Percentiles rank a stretch among this genome's conserved stretches.
Conservation (phyloP, 768 basidiomycete genomes). For the Chalciporus chontae region DNA sequence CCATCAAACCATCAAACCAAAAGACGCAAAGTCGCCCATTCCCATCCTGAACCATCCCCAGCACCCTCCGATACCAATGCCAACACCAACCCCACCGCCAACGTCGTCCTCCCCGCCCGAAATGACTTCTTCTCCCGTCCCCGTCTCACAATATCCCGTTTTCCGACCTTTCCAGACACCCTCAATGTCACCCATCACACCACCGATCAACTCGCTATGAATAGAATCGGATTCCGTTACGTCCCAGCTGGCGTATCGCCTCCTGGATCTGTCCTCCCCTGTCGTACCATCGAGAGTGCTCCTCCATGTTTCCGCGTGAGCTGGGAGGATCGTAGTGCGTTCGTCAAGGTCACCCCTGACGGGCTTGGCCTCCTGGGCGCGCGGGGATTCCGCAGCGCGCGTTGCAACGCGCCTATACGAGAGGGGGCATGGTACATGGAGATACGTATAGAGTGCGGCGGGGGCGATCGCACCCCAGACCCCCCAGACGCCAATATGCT, state of each 20-base stretch:
- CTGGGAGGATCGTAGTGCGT: constrained; percentile 89
- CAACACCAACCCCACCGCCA: constrained; percentile 32
- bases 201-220: constrained; percentile 69
- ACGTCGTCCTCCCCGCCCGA: constrained; percentile 57
- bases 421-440: constrained; percentile 96
- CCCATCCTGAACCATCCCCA: constrained; percentile 44
- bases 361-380: constrained; percentile 74
- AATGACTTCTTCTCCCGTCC: constrained; percentile 69
- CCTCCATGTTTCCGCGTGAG: constrained; percentile 70
- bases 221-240: constrained; percentile 78
- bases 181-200: constrained; percentile 51
- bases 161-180: constrained; percentile 63
- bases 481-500: constrained; percentile 43
- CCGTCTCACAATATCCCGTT: constrained; percentile 70
- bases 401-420: constrained; percentile 85
- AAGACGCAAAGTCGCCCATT: constrained; percentile 55
- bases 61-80: constrained; percentile 53
- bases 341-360: constrained; percentile 75
- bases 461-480: constrained; percentile 49
- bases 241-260: constrained; percentile 73
- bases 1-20: constrained; percentile 20
- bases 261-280: constrained; percentile 53
- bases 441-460: constrained; percentile 72
- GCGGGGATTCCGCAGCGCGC: constrained; percentile 86
- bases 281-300: constrained; percentile 77